These are phyloP conservation scores for Zostera marina DNA, from an alignment of 116 monocot genomes.

Conservation along the genomic window DNA sequence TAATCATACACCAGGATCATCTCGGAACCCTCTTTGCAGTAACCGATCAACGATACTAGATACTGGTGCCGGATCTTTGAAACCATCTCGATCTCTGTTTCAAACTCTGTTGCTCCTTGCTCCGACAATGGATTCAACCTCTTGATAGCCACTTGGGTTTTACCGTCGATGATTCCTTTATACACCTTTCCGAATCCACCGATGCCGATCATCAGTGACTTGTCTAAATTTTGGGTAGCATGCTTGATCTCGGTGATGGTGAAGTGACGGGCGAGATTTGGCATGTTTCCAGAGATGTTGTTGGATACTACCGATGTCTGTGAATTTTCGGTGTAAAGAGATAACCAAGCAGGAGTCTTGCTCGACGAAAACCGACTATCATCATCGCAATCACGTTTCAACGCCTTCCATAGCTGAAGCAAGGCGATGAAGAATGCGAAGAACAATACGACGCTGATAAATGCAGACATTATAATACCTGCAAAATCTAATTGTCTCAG, in stretches of 20 bases:
- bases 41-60: conserved; percentile 56
- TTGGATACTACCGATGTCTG: conserved; percentile 30
- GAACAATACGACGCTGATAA: conserved; percentile 10
- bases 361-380: background rate
- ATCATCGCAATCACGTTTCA: background rate
- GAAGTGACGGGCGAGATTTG: conserved; percentile 43
- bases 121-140: conserved; percentile 57
- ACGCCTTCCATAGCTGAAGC: conserved; percentile 20
- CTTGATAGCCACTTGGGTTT: conserved; percentile 42
- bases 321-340: conserved; percentile 28
- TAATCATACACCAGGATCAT: conserved; percentile 85
- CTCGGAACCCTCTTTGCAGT: conserved; percentile 62
- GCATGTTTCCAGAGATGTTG: conserved; percentile 29
- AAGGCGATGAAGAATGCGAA: conserved; percentile 25
- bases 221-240: conserved; percentile 49
- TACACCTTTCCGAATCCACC: conserved; percentile 76
- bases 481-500: background rate
- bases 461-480: conserved; percentile 16
- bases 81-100: conserved; percentile 73
- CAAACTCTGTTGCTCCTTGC: conserved; percentile 57
- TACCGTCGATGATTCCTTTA: conserved; percentile 36
- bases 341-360: conserved; percentile 25
- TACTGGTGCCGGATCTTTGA: conserved; percentile 62
- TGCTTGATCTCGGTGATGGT: conserved; percentile 39
- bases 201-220: conserved; percentile 60